Base-by-base conservation (phyloP, 164 flowering plant genomes). In the Kingdonia uniflora region DNA sequence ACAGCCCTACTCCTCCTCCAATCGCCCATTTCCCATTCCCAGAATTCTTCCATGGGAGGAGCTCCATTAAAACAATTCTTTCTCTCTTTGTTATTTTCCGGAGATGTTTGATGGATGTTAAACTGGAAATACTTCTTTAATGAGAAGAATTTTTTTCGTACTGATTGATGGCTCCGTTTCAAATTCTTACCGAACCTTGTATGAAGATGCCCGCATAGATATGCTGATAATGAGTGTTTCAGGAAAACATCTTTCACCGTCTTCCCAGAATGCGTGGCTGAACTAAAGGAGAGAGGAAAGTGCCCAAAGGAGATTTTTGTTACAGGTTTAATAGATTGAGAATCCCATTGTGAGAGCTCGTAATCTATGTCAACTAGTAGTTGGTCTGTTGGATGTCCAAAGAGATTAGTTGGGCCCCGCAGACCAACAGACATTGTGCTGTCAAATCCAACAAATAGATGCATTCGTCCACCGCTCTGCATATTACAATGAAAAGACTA, bases 21-120 rank as follows among this genome's bases (percentile, higher is more conserved):
- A 54, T 91, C 96, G 49, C 96, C 97, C 87, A 87, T 85, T 65
- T 87, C 95, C 95, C 87, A 87, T 60, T 91, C 97, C 97, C 96
- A 91, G 65, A 91, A 91, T 65, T 80, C 96, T 58, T 71, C 46
- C 23, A 41, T 14, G 5, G 66, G 55, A 17, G 61, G 49, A 14
- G 62, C 67, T 52, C 57, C 68, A 61, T 39, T 39, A 5, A 82
- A 74, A 66, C 90, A 82, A 64, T 71, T 71, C 17, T 38, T 33
- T 11, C 22, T 38, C 23, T 11, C 54, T 19, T 26, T 49, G 26
- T 38, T 39, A 26, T 45, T 64, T 45, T 57, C 66, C 46, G 60
- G 49, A 67, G 76, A 62, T 25, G 41, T 39, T 49, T 68, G 72
- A 40, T 80, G 79, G 26, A 71, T 60, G 57, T 87, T 77, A n/a